Percentiles rank a stretch among this genome's conserved stretches.
Evolutionary conservation across 164 flowering plant species (phyloP).

Genomic region (Chimonanthus salicifolius): DNA sequence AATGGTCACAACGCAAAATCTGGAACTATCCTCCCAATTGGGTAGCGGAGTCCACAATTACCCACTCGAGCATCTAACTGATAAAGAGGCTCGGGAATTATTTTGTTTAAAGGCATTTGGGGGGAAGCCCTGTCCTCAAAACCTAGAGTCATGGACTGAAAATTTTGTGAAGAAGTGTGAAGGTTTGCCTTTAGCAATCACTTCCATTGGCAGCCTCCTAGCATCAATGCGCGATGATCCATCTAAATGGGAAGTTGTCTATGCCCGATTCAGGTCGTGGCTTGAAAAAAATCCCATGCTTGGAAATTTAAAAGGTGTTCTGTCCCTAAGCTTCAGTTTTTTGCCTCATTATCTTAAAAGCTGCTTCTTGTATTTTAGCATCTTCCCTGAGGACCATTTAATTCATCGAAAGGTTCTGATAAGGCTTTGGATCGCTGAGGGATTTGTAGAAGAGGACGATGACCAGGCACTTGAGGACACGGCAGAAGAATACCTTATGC

Average conservation of each 20-base stretch:
- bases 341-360: slow-evolving; percentile 13
- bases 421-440: slow-evolving; percentile 22
- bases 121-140: neutral
- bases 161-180: slow-evolving; percentile 11
- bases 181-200: slow-evolving; percentile 22
- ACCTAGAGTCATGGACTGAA: slow-evolving; percentile 1
- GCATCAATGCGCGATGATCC: neutral
- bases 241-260: slow-evolving; percentile 2
- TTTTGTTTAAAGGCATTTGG: slow-evolving; percentile 20
- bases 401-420: slow-evolving; percentile 10
- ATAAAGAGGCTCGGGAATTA: slow-evolving; percentile 25
- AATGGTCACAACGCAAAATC: slow-evolving; percentile 29
- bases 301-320: neutral
- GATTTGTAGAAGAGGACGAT: slow-evolving; percentile 1
- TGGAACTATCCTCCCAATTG: slow-evolving; percentile 25
- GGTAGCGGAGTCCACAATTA: slow-evolving; percentile 14
- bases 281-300: neutral
- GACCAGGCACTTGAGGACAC: slow-evolving; percentile 8
- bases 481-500: slow-evolving; percentile 12
- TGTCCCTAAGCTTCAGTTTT: slow-evolving; percentile 7
- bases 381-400: slow-evolving; percentile 9
- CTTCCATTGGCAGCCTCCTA: slow-evolving; percentile 11
- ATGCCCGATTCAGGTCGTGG: neutral
- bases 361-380: slow-evolving; percentile 21
- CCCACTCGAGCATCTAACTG: neutral